These are phyloP conservation scores for Paulownia fortunei DNA, from an alignment of 257 asterid genomes.

Conservation along the genomic window DNA sequence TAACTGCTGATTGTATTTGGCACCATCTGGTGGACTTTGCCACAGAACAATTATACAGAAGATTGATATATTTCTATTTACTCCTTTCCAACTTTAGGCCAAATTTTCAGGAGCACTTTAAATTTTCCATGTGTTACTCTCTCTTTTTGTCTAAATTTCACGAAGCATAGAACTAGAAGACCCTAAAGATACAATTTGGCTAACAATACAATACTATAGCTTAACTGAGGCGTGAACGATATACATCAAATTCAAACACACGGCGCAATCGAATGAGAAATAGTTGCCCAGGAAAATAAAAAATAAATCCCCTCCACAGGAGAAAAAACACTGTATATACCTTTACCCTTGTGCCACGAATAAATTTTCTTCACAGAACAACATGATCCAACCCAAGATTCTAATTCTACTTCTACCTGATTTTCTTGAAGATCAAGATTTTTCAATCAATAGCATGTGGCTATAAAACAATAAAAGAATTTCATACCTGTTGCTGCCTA, in stretches of 20 bases:
- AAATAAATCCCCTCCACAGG: not conserved
- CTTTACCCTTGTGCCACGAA: not conserved
- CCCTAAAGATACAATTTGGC: not conserved
- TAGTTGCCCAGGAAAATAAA: not conserved
- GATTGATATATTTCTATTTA: not conserved
- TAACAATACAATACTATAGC: not conserved
- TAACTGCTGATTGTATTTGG: not conserved
- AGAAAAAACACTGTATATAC: not conserved
- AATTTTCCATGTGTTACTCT: not conserved
- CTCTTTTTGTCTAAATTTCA: not conserved
- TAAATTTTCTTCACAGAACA: not conserved
- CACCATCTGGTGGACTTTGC: not conserved
- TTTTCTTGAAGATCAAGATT: constrained; percentile 9
- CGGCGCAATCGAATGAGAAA: not conserved
- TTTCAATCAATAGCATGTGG: not conserved
- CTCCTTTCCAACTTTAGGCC: constrained; percentile 11
- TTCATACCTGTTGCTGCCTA: constrained; percentile 83
- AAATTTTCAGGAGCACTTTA: not conserved
- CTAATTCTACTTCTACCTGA: constrained; percentile 9
- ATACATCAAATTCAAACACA: not conserved
- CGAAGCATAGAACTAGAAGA: not conserved
- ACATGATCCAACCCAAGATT: constrained; percentile 30
- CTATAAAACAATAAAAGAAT: not conserved
- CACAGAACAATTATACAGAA: not conserved
- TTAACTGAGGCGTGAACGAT: not conserved